phyloP scores from a whole-genome alignment of 192 early-diverging fungal genomes.

The Coemansia sp. region DNA sequence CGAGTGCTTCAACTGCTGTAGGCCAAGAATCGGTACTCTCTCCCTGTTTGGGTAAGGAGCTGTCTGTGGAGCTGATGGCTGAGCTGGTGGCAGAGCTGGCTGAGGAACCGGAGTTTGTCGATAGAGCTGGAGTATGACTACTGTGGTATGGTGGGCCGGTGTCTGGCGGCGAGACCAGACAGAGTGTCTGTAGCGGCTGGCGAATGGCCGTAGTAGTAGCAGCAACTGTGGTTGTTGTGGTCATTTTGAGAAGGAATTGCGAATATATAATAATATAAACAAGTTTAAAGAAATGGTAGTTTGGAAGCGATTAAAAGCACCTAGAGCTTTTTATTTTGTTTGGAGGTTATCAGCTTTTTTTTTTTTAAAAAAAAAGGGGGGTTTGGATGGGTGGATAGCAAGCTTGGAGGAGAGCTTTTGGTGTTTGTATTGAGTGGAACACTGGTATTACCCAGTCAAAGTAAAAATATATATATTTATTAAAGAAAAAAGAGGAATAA shows the following conservation, averaged over 20 bases:
- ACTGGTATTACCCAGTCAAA: too few species aligned
- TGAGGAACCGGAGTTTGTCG: neutral
- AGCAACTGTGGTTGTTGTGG: slow-evolving; percentile 20
- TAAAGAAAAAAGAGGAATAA: neutral
- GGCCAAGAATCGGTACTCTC: slow-evolving; percentile 24
- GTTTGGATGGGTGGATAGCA: too few species aligned
- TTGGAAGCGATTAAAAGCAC: too few species aligned
- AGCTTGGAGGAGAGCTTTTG: neutral
- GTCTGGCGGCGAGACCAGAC: slow-evolving; percentile 18
- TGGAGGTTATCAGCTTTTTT: too few species aligned
- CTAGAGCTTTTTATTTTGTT: too few species aligned
- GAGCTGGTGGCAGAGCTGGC: neutral
- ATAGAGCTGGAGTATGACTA: slow-evolving; percentile 3
- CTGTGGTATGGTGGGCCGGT: neutral
- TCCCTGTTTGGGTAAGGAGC: neutral
- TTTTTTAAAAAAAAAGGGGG: too few species aligned
- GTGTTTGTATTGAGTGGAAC: neutral
- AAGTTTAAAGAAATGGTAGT: too few species aligned
- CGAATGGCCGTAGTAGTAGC: neutral
- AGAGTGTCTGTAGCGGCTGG: slow-evolving; percentile 21
- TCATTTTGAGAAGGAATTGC: neutral
- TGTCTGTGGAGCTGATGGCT: neutral
- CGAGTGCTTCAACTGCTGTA: slow-evolving; percentile 27
- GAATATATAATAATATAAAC: too few species aligned
- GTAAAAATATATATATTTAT: neutral